Base-by-base conservation (phyloP, 2,329 filamentous ascomycete genomes). In the Sporothrix schenckii region DNA sequence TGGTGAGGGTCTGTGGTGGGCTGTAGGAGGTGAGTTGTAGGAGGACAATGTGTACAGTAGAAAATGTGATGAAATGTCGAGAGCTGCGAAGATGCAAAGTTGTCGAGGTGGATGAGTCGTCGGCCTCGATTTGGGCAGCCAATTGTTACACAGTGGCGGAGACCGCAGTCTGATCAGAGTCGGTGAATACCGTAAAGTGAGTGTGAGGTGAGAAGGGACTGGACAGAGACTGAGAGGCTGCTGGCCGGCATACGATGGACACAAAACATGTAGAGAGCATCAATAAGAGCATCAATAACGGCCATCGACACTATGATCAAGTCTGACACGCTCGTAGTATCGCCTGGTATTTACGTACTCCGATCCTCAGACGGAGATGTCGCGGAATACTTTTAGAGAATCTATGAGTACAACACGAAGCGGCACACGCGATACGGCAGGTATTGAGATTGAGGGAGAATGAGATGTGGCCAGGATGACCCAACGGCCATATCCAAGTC, bases 141-240 rank as follows among this genome's bases (percentile, higher is more conserved):
- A 34, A 34, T n/a, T 13, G 52, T 54, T 54, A 54, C 52, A 56
- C 53, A 61, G 30, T 21, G 56, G 34, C 56, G 34, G 56, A 58
- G 30, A n/a, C 54, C 27, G 54, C 34, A 14, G 34, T 16, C 56
- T 44, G 56, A 1, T 21, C 34, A 44, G 41, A 11, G n/a, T 24
- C 56, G 56, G 21, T 3, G 27, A 24, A 44, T 11, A 13, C 56
- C n/a, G 34, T 11, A 58, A 21, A 11, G 27, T 39, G 24, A 58
- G 54, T 11, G 1, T 27, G 53, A 34, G 19, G 21, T 56, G 53
- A 56, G 9, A 34, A 6, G 14, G 9, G 53, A 30, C 13, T 56
- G 27, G 30, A 14, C 34, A 0, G 54, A 34, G 53, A 39, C 53
- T 34, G 53, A 34, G 34, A 34, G 6, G 27, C 1, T 7, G 6